These are phyloP conservation scores for Atkinsonella hypoxylon DNA, from an alignment of 2,329 filamentous ascomycete genomes.

Conservation along the genomic window DNA sequence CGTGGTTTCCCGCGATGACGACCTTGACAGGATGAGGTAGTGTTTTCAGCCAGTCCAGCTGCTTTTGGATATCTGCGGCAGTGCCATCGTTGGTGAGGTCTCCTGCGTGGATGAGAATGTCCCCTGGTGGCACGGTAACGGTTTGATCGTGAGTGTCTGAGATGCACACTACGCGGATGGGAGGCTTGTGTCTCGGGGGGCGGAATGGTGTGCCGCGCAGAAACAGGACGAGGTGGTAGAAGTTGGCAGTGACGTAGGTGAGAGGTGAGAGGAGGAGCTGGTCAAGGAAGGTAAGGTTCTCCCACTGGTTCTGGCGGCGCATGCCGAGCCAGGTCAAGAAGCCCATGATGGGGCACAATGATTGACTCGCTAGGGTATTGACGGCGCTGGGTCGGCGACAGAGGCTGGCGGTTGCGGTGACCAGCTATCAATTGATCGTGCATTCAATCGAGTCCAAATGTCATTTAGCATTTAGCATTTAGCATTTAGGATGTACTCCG, in stretches of 20 bases:
- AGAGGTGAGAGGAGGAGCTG: conserved; percentile 58
- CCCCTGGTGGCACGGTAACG: conserved; percentile 55
- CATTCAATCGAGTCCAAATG: too few species aligned
- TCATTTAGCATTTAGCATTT: too few species aligned
- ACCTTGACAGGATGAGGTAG: conserved; percentile 72
- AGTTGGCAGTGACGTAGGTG: conserved; percentile 44
- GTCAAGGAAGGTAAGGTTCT: conserved; percentile 43
- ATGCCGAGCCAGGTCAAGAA: conserved; percentile 34
- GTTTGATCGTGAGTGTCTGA: conserved; percentile 73
- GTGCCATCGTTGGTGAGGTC: conserved; percentile 70
- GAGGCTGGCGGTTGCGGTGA: not conserved
- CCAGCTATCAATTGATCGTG: not conserved
- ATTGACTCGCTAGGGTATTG: too few species aligned
- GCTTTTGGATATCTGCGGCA: conserved; percentile 61
- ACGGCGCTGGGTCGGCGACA: not conserved
- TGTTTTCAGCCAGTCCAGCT: conserved; percentile 68
- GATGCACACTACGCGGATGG: conserved; percentile 72
- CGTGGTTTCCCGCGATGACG: conserved; percentile 79
- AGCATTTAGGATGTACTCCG: too few species aligned
- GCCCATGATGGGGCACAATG: conserved; percentile 23
- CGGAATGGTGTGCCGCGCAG: conserved; percentile 55
- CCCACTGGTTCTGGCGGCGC: conserved; percentile 35
- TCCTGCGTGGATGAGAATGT: conserved; percentile 81
- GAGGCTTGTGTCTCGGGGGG: conserved; percentile 39
- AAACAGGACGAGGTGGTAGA: conserved; percentile 53